These are phyloP conservation scores for Viola pubescens DNA, from an alignment of 441 rosid genomes.

Conservation along the genomic window DNA sequence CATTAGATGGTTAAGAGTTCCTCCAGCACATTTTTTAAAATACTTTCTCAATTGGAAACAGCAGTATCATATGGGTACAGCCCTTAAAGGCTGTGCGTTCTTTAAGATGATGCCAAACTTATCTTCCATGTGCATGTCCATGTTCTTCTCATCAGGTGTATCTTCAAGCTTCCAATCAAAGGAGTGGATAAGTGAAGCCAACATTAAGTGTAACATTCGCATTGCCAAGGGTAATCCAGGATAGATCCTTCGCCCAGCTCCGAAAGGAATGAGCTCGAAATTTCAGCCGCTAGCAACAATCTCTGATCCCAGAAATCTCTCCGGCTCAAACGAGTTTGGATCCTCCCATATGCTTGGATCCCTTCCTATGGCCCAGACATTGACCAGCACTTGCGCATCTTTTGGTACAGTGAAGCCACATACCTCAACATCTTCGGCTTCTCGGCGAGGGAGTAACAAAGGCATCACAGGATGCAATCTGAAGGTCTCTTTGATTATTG, in stretches of 20 bases:
- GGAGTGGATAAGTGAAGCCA: constrained; percentile 21
- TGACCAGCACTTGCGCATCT: constrained; percentile 22
- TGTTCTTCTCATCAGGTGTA: neutral
- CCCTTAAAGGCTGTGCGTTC: constrained; percentile 22
- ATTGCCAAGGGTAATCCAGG: constrained; percentile 28
- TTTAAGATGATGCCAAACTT: constrained; percentile 11
- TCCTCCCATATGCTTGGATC: constrained; percentile 26
- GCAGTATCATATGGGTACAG: constrained; percentile 13
- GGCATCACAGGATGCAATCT: constrained; percentile 21
- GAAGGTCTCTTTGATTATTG: constrained; percentile 24
- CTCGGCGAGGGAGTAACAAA: constrained; percentile 19
- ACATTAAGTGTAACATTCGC: constrained; percentile 17
- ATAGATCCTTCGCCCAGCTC: constrained; percentile 30
- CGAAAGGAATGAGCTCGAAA: constrained; percentile 31
- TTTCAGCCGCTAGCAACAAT: constrained; percentile 22
- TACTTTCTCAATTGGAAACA: too few species aligned
- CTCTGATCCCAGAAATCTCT: constrained; percentile 24
- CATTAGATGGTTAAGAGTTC: too few species aligned
- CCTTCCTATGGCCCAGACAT: constrained; percentile 32
- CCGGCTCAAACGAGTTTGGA: constrained; percentile 22
- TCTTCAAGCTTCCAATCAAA: constrained; percentile 29
- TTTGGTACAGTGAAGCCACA: constrained; percentile 23
- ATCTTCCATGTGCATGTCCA: constrained; percentile 18
- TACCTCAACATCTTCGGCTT: constrained; percentile 17
- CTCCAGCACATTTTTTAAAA: too few species aligned